These are phyloP conservation scores for Hemileccinum rubropunctum DNA, from an alignment of 768 basidiomycete species.

Conservation along the genomic window DNA sequence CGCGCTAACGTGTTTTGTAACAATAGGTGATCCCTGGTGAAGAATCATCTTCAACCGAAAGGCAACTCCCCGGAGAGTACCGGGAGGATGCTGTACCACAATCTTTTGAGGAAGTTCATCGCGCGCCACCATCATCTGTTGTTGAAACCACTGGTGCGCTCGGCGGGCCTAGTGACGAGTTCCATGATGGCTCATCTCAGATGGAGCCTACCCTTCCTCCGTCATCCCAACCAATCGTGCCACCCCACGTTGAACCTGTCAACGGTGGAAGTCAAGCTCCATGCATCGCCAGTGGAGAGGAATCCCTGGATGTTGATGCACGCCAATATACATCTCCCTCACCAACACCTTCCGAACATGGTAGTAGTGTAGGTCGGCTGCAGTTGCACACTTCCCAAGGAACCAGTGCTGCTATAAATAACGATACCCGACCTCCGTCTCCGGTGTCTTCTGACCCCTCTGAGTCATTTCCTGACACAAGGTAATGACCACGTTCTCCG, in stretches of 20 bases:
- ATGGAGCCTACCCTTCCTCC: conserved; percentile 1
- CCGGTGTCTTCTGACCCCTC: conserved; percentile 10
- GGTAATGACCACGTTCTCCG: conserved; percentile 1
- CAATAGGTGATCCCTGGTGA: conserved; percentile 3
- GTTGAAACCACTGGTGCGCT: neutral
- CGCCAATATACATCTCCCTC: conserved; percentile 16
- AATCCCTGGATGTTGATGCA: neutral
- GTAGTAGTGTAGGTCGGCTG: conserved; percentile 13
- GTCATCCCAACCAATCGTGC: neutral
- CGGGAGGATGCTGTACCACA: neutral
- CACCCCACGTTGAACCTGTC: neutral
- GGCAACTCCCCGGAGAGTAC: neutral
- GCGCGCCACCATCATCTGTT: neutral
- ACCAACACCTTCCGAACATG: conserved; percentile 28
- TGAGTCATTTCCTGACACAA: conserved; percentile 14
- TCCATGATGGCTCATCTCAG: neutral
- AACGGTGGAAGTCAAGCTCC: neutral
- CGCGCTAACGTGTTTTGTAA: conserved; percentile 2
- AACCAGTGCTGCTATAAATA: neutral
- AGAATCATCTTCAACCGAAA: neutral
- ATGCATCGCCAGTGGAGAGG: neutral
- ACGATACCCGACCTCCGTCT: conserved; percentile 12
- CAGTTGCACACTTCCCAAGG: neutral
- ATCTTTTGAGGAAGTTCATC: neutral
- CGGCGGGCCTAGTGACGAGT: neutral